Evolutionary conservation across 306 rosid genomes (phyloP).

Genomic region (Benincasa hispida): DNA sequence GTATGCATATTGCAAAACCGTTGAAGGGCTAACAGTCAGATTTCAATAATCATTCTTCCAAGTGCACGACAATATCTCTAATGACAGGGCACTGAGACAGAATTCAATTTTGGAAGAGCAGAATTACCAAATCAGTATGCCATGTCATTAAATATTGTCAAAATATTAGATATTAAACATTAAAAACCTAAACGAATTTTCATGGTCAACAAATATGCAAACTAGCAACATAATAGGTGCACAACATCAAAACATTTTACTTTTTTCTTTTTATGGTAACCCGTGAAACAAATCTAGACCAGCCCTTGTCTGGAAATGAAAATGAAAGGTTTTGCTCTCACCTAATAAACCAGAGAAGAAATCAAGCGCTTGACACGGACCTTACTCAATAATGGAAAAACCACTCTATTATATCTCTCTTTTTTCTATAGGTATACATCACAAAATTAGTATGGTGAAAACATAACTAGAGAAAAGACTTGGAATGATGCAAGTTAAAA

Average conservation of each 20-base stretch:
- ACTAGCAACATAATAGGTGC: not conserved
- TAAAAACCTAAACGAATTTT: not conserved
- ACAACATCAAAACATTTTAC: not conserved
- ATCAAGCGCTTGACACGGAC: not conserved
- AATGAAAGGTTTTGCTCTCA: not conserved
- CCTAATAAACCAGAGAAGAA: not conserved
- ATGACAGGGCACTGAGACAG: not conserved
- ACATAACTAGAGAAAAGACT: not conserved
- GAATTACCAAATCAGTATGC: not conserved
- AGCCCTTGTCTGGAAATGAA: constrained; percentile 3
- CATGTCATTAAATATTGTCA: not conserved
- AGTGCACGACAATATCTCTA: not conserved
- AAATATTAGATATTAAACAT: not conserved
- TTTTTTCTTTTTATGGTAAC: not conserved
- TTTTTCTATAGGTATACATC: not conserved
- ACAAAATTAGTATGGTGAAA: not conserved
- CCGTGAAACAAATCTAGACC: not conserved
- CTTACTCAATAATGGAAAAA: not conserved
- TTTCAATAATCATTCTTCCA: not conserved
- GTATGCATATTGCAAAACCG: not conserved
- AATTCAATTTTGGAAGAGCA: not conserved
- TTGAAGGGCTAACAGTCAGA: not conserved
- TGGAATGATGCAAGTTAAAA: not conserved
- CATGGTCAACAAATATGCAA: not conserved
- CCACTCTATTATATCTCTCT: not conserved